phyloP scores from a whole-genome alignment of 1,284 basidiomycete genomes.

The Cryptococcus hybrid region DNA sequence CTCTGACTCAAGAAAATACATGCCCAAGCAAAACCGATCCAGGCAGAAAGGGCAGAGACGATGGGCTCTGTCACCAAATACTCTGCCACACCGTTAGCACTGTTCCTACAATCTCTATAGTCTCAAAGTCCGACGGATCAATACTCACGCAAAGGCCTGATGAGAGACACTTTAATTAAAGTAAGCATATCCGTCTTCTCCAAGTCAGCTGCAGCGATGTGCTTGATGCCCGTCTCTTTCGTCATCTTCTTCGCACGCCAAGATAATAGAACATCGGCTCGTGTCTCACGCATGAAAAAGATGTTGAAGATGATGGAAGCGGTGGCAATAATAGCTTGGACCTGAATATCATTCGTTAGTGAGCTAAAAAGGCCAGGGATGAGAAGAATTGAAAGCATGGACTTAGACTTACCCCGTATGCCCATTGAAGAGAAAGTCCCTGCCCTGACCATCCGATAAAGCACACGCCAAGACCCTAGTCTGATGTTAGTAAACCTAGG shows the following conservation, averaged over 20 bases:
- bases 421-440: slow-evolving; percentile 33
- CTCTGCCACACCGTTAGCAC: slow-evolving; percentile 20
- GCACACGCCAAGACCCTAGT: slow-evolving; percentile 21
- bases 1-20: slow-evolving; percentile 40
- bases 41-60: slow-evolving; percentile 49
- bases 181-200: slow-evolving; percentile 37
- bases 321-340: slow-evolving; percentile 29
- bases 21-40: slow-evolving; percentile 51
- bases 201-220: slow-evolving; percentile 41
- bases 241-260: slow-evolving; percentile 45
- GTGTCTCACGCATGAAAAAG: slow-evolving; percentile 46
- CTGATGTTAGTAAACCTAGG: not conserved
- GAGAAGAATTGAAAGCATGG: not conserved
- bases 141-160: slow-evolving; percentile 42
- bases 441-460: slow-evolving; percentile 32
- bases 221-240: slow-evolving; percentile 43
- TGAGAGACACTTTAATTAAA: slow-evolving; percentile 39
- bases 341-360: too few species aligned
- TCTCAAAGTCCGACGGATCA: not conserved
- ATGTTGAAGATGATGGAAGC: slow-evolving; percentile 31
- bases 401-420: slow-evolving; percentile 33
- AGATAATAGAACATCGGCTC: slow-evolving; percentile 52
- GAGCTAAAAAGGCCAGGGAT: too few species aligned
- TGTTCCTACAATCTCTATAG: too few species aligned
- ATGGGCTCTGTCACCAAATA: slow-evolving; percentile 53